Base-by-base conservation (phyloP, 2,329 filamentous ascomycete species). In the Shiraia bambusicola region DNA sequence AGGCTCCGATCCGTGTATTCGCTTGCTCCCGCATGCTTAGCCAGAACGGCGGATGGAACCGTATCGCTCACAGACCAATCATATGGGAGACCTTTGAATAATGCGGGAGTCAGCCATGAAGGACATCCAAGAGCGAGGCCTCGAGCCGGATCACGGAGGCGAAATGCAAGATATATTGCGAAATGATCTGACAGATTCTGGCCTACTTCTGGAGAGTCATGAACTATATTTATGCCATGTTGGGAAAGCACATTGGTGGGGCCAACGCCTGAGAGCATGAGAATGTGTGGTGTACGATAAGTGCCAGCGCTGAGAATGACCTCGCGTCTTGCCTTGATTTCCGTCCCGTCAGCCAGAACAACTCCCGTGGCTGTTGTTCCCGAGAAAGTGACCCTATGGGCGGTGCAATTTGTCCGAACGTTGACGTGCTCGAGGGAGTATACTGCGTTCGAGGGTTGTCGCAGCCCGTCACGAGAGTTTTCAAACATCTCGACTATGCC, bases 241-340 rank as follows among this genome's bases (percentile, higher is more conserved):
- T 22, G 4, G 19, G 19, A 22, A 8, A 22, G 47, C 9, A 44
- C 24, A 6, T 42, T 30, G 26, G 29, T 40, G 3, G 51, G 47
- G 6, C 55, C 55, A 24, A 58, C 44, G 9, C 55, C 55, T 14
- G 45, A 50, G 1, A 49, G 36, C 37, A 53, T 46, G 6, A 58
- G 4, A 83, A 70, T 6, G 83, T 63, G 58, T 80, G 78, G 0
- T 80, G 81, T 1, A 78, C 80, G 48, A 78, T 72, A 22, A 81
- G 37, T 67, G 16, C 71, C 75, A 1, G 81, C 82, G 1, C 78
- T 78, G 1, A 85, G 55, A 22, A 85, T 73, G 13, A 84, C 73
- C 53, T 84, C 81, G 28, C 28, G 43, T 10, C 22, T 28, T n/a
- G 30, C 34, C 2, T 8, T 17, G 7, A 31, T n/a, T 6, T n/a